These are phyloP conservation scores for Cicer yamashitae DNA, from an alignment of 306 rosid species.

Conservation along the genomic window DNA sequence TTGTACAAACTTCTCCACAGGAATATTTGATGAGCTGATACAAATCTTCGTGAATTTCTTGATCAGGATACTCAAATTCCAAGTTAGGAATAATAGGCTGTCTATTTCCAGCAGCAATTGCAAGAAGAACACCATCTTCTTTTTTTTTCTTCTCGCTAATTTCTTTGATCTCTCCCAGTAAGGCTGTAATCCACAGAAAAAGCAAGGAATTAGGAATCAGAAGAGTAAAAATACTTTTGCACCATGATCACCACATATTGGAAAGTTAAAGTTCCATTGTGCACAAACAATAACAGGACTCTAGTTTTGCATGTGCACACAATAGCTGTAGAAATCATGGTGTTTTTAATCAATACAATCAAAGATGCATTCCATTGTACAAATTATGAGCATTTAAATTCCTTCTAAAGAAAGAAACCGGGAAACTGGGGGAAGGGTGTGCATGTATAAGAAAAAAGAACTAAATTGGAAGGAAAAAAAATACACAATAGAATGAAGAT, in stretches of 20 bases:
- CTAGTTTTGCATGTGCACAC: conserved; percentile 15
- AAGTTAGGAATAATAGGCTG: conserved; percentile 83
- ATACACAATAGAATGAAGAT: conserved; percentile 12
- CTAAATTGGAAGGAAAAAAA: background rate
- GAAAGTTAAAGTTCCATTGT: conserved; percentile 4
- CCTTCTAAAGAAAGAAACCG: conserved; percentile 1
- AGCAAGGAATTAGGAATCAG: conserved; percentile 37
- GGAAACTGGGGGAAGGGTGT: background rate
- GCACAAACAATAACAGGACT: background rate
- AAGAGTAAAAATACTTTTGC: background rate
- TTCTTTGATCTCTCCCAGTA: conserved; percentile 93
- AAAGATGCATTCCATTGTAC: conserved; percentile 21
- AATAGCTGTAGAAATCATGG: background rate
- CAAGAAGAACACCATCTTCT: conserved; percentile 91
- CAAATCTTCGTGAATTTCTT: conserved; percentile 86
- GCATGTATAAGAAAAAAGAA: conserved; percentile 3
- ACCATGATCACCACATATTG: conserved; percentile 8
- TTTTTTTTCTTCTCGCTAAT: conserved; percentile 90
- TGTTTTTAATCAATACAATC: conserved; percentile 4
- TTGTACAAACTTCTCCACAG: conserved; percentile 93
- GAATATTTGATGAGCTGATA: conserved; percentile 93
- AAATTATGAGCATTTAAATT: conserved; percentile 20
- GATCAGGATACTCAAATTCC: conserved; percentile 86
- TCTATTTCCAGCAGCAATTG: conserved; percentile 95
- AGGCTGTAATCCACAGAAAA: conserved; percentile 63